A percentile compares a stretch with the other conserved stretches of the same genome.
phyloP scores from a whole-genome alignment of 176 grass and related monocot genomes.

The Eremochloa ophiuroides region DNA sequence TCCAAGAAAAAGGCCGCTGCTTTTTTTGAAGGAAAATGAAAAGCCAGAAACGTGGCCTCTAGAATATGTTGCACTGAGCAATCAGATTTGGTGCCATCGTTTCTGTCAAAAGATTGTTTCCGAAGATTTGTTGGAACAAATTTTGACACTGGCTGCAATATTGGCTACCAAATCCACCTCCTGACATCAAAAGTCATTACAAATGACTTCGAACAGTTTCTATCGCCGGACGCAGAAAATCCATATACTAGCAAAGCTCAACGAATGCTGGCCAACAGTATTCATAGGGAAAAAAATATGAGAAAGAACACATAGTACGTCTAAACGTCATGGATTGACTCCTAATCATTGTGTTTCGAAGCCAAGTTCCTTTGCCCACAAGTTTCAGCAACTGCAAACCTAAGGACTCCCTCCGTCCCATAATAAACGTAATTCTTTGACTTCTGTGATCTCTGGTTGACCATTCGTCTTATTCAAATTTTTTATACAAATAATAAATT shows the following conservation, averaged over 20 bases:
- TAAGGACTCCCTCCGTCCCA: too few relatives aligned
- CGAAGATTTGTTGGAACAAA: slow-evolving; percentile 37
- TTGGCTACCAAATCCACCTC: slow-evolving; percentile 44
- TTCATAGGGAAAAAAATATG: too few relatives aligned
- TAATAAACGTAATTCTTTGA: too few relatives aligned
- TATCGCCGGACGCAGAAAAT: not conserved
- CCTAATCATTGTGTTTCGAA: slow-evolving; percentile 24
- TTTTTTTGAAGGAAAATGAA: not conserved
- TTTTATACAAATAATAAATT: too few relatives aligned
- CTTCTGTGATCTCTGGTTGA: too few relatives aligned
- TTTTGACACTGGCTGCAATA: slow-evolving; percentile 26
- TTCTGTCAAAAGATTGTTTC: slow-evolving; percentile 13
- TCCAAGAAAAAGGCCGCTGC: not conserved
- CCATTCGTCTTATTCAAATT: too few relatives aligned
- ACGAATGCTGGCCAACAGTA: too few relatives aligned
- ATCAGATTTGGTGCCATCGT: not conserved
- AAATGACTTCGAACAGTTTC: not conserved
- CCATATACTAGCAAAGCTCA: not conserved
- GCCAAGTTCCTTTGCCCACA: slow-evolving; percentile 23
- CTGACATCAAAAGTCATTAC: not conserved
- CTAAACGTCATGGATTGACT: slow-evolving; percentile 25
- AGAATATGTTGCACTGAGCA: not conserved
- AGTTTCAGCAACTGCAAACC: slow-evolving; percentile 8
- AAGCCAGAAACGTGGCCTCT: not conserved
- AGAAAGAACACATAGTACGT: not conserved